Evolutionary conservation across 176 grass and related monocot genomes (phyloP).

Genomic region (Lolium multiflorum): DNA sequence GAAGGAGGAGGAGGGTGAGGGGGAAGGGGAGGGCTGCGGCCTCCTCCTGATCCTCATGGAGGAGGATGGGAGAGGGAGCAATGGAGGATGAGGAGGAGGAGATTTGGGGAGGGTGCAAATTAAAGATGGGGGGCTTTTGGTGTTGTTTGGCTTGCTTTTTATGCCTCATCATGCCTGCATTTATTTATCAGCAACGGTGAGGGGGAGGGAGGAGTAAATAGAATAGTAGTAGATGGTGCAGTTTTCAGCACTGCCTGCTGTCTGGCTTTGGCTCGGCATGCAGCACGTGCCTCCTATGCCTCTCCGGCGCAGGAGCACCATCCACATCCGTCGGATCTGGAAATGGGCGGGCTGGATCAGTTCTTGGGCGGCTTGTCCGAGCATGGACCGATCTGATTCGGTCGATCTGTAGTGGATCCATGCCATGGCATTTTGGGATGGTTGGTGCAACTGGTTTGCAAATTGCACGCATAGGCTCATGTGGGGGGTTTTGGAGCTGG

Average conservation of each 20-base stretch:
- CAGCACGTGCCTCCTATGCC: slow-evolving; percentile 29
- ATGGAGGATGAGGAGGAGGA: slow-evolving; percentile 23
- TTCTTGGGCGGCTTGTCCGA: background rate
- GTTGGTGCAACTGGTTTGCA: slow-evolving; percentile 23
- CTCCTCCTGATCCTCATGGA: slow-evolving; percentile 93
- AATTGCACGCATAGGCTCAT: background rate
- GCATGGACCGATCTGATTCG: slow-evolving; percentile 14
- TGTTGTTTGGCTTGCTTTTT: slow-evolving; percentile 38
- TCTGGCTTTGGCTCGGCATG: slow-evolving; percentile 44
- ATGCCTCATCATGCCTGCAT: slow-evolving; percentile 46
- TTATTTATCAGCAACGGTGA: slow-evolving; percentile 31
- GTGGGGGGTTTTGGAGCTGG: background rate
- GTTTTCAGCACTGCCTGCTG: slow-evolving; percentile 56
- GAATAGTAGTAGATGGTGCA: slow-evolving; percentile 60
- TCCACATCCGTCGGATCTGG: background rate
- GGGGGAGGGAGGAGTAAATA: slow-evolving; percentile 33
- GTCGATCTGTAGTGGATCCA: background rate
- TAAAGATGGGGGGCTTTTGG: slow-evolving; percentile 58
- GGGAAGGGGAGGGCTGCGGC: slow-evolving; percentile 45
- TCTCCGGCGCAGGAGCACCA: background rate
- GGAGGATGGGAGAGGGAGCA: slow-evolving; percentile 30
- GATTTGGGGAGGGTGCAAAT: slow-evolving; percentile 77
- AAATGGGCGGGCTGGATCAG: background rate
- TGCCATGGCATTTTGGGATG: background rate
- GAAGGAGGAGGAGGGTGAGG: background rate